Evolutionary conservation across 345 rosid genomes (phyloP).

Genomic region (Citrus mangshanensis): DNA sequence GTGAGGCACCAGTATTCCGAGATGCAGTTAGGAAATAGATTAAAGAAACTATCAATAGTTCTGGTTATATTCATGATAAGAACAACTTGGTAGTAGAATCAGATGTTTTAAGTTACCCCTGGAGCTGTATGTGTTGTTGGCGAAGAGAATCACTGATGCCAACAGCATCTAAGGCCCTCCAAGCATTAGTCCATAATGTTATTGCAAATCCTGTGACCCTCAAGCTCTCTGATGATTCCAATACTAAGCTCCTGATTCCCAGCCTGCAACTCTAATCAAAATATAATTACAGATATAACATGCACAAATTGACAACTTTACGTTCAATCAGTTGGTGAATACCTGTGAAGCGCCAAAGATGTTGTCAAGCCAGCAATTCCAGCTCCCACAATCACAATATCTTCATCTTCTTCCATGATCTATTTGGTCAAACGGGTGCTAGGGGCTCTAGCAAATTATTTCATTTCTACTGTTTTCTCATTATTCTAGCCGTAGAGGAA

Average conservation of each 20-base stretch:
- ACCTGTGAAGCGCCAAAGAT: slow-evolving; percentile 66
- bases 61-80: no score
- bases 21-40: no score
- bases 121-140: slow-evolving; percentile 30
- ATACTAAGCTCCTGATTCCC: slow-evolving; percentile 61
- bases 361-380: slow-evolving; percentile 69
- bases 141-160: slow-evolving; percentile 55
- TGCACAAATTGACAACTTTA: no score
- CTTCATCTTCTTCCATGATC: slow-evolving; percentile 24
- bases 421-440: neutral
- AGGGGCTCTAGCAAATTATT: no score
- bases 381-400: slow-evolving; percentile 59
- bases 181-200: slow-evolving; percentile 51
- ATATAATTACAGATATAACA: no score
- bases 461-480: no score
- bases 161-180: slow-evolving; percentile 73
- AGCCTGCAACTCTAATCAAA: slow-evolving; percentile 33
- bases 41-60: no score
- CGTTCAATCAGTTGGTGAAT: neutral
- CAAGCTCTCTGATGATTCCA: slow-evolving; percentile 61
- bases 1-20: no score
- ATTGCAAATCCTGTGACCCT: slow-evolving; percentile 64
- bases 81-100: no score
- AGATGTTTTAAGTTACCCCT: slow-evolving; percentile 25
- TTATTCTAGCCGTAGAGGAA: no score